phyloP scores from a whole-genome alignment of 176 grass and related monocot species.

The Stipa capillata region DNA sequence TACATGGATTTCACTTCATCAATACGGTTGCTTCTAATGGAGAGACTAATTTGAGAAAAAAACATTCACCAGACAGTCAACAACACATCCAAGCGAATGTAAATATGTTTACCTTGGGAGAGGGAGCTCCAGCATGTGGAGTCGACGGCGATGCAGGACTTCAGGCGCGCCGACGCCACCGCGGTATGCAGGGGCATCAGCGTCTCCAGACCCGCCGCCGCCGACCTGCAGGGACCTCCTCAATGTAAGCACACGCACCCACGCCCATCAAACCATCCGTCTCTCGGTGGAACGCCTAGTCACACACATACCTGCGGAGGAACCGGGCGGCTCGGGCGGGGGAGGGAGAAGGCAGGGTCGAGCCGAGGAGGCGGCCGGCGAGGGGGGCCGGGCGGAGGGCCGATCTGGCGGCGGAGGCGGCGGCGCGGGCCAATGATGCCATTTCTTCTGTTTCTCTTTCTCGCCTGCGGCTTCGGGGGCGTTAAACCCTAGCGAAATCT shows the following conservation, averaged over 20 bases:
- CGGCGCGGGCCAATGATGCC: conserved; percentile 13
- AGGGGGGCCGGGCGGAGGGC: background rate
- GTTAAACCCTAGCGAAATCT: background rate
- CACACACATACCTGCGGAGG: conserved; percentile 20
- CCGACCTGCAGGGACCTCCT: conserved; percentile 10
- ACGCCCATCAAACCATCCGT: background rate
- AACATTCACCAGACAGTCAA: background rate
- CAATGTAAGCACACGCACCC: background rate
- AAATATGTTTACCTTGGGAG: conserved; percentile 19
- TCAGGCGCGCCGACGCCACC: conserved; percentile 32
- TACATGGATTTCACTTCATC: background rate
- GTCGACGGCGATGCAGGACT: conserved; percentile 37
- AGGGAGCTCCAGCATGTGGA: conserved; percentile 46
- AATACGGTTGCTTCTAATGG: background rate
- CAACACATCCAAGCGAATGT: background rate
- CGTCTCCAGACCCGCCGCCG: conserved; percentile 6
- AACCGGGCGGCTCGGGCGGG: background rate
- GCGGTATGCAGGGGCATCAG: conserved; percentile 49
- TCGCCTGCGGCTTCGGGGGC: too few species aligned
- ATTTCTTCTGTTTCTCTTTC: background rate
- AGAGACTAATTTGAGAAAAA: background rate
- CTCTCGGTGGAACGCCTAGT: background rate
- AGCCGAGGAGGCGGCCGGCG: background rate
- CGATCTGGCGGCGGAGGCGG: conserved; percentile 12
- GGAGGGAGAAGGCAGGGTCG: background rate